A percentile compares a stretch with the other conserved stretches of the same genome.
These are phyloP conservation scores for Aureobasidium vineae DNA, from an alignment of 2,329 filamentous ascomycete genomes.

Conservation along the genomic window DNA sequence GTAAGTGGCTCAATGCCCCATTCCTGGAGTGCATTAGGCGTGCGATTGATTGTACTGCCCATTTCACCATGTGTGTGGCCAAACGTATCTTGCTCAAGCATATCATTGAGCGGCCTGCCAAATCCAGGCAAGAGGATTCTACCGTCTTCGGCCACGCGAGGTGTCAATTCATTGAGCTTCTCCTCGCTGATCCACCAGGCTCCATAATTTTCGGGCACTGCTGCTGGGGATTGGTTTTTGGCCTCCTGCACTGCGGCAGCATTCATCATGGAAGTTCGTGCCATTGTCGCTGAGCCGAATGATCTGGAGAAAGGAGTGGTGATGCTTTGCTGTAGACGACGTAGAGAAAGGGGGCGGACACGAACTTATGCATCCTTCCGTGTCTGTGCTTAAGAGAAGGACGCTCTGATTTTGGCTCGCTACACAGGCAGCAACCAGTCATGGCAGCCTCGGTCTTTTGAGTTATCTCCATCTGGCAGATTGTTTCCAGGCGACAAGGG, in stretches of 20 bases:
- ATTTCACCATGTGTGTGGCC: no score
- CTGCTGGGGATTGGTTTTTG: not conserved
- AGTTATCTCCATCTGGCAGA: not conserved
- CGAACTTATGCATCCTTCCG: slow-evolving; percentile 9
- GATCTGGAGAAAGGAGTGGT: not conserved
- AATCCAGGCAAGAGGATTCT: not conserved
- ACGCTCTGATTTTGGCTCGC: no score
- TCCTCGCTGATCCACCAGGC: not conserved
- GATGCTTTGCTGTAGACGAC: not conserved
- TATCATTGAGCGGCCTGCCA: not conserved
- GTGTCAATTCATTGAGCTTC: not conserved
- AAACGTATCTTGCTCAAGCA: not conserved
- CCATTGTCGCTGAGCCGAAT: not conserved
- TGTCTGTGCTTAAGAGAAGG: not conserved
- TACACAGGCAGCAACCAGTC: not conserved
- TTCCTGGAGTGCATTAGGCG: not conserved
- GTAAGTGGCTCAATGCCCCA: slow-evolving; percentile 14
- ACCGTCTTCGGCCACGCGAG: not conserved
- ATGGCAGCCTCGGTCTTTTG: not conserved
- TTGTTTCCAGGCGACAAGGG: not conserved
- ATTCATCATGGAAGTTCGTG: not conserved
- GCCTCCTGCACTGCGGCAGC: not conserved
- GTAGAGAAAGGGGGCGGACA: not conserved
- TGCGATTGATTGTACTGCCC: not conserved
- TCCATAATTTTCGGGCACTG: not conserved